phyloP scores from a whole-genome alignment of 352 stramenopile genomes.

The Phytophthora citricola region DNA sequence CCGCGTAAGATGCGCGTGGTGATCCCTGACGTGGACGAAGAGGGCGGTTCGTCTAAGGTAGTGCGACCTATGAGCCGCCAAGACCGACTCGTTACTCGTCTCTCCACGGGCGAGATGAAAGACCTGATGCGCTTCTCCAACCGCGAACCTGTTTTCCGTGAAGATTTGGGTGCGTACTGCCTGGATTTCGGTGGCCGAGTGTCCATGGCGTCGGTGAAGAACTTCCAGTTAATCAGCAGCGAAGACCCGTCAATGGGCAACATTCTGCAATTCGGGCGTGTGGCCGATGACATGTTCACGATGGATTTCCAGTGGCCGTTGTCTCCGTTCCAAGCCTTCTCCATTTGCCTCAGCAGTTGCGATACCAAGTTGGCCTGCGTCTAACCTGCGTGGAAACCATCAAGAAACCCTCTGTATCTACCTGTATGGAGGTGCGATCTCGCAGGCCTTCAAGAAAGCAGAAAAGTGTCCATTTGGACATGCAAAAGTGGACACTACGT shows the following conservation, averaged over 20 bases:
- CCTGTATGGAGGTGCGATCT: constrained; percentile 3
- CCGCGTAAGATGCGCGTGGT: constrained; percentile 89
- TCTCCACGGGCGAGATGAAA: constrained; percentile 73
- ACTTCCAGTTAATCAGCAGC: constrained; percentile 89
- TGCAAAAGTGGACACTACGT: constrained; percentile 11
- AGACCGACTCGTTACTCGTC: constrained; percentile 80
- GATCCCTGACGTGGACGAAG: constrained; percentile 83
- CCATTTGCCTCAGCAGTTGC: constrained; percentile 90
- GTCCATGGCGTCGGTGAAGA: constrained; percentile 88
- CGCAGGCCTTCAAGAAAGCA: not conserved
- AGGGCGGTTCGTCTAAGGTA: constrained; percentile 80
- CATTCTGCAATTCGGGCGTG: constrained; percentile 89
- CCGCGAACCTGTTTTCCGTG: constrained; percentile 84
- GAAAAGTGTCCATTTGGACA: constrained; percentile 13
- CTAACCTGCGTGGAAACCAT: constrained; percentile 32
- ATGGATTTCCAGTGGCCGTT: constrained; percentile 92
- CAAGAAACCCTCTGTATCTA: constrained; percentile 14
- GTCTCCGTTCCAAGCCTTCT: constrained; percentile 88
- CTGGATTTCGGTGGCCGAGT: constrained; percentile 88
- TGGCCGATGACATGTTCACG: constrained; percentile 92
- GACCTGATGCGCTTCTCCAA: constrained; percentile 91
- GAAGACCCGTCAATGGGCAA: constrained; percentile 88
- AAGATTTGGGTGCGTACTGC: constrained; percentile 88
- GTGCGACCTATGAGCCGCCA: constrained; percentile 86
- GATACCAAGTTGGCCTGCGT: constrained; percentile 91